phyloP scores from a whole-genome alignment of 2,329 filamentous ascomycete genomes.

The Botryotinia convoluta region DNA sequence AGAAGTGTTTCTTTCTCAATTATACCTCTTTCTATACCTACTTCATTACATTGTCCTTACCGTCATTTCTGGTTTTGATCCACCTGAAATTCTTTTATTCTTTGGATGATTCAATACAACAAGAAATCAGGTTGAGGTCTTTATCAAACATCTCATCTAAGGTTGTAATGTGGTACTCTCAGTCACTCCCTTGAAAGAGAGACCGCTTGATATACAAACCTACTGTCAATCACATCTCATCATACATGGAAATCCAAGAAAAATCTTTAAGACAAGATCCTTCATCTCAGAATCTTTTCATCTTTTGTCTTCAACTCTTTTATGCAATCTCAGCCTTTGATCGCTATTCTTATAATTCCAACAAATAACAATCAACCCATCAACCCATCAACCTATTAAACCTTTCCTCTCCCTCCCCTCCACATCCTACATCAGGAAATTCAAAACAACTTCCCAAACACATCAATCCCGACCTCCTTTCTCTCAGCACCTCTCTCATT shows the following conservation, averaged over 20 bases:
- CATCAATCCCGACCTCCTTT: rapidly evolving
- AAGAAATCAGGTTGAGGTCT: not conserved
- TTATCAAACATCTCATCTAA: not conserved
- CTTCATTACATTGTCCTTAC: not conserved
- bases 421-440: not conserved
- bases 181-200: not conserved
- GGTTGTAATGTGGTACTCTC: not conserved
- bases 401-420: not conserved
- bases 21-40: not conserved
- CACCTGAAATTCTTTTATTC: rapidly evolving
- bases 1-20: not conserved
- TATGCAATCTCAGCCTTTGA: not conserved
- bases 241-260: rapidly evolving
- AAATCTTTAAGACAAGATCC: rapidly evolving
- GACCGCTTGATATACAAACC: not conserved
- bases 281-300: not conserved
- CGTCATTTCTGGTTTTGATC: not conserved
- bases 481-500: not conserved
- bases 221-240: not conserved
- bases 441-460: not conserved
- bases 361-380: not conserved
- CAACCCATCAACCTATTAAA: not conserved
- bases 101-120: not conserved
- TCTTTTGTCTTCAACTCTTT: not conserved
- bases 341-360: rapidly evolving